Evolutionary conservation across 2,329 filamentous ascomycete genomes (phyloP).

Genomic region (Ceratocystis huliohia): DNA sequence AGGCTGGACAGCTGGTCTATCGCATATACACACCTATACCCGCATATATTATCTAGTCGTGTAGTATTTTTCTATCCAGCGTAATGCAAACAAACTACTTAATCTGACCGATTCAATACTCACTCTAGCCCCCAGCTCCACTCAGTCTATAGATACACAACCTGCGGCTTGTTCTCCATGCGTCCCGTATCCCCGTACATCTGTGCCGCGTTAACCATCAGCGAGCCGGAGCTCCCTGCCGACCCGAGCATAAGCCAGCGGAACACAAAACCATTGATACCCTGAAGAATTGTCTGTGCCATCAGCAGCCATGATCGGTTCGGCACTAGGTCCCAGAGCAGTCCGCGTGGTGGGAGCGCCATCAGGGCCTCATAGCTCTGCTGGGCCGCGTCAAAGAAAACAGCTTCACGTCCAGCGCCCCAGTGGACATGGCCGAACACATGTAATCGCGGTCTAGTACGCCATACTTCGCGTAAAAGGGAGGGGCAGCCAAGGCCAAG

Average conservation of each 20-base stretch:
- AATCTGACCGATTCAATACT: neutral
- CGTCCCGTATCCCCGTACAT: conserved; percentile 42
- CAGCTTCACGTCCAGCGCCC: conserved; percentile 54
- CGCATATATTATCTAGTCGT: neutral
- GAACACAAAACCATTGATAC: conserved; percentile 38
- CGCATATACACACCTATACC: neutral
- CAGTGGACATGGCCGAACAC: conserved; percentile 79
- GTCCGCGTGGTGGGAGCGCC: conserved; percentile 32
- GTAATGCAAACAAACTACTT: neutral
- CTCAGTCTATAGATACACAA: conserved; percentile 22
- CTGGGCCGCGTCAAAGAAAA: conserved; percentile 66
- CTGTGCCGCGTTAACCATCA: conserved; percentile 47
- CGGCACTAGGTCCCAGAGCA: conserved; percentile 36
- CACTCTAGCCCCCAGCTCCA: neutral
- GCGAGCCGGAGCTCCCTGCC: conserved; percentile 36
- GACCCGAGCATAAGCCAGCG: conserved; percentile 45
- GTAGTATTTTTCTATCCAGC: neutral
- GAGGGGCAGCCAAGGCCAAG: conserved; percentile 57
- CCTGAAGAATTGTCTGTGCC: conserved; percentile 34
- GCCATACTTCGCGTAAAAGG: conserved; percentile 59
- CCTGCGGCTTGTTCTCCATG: conserved; percentile 31
- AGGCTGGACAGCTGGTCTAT: neutral
- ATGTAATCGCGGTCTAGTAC: conserved; percentile 61
- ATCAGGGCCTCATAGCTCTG: conserved; percentile 55
- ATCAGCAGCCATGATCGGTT: conserved; percentile 36